Evolutionary conservation across 2,329 filamentous ascomycete species (phyloP), one percentile per base, ranked within the genome.

Genomic region (Fusarium sp.): DNA sequence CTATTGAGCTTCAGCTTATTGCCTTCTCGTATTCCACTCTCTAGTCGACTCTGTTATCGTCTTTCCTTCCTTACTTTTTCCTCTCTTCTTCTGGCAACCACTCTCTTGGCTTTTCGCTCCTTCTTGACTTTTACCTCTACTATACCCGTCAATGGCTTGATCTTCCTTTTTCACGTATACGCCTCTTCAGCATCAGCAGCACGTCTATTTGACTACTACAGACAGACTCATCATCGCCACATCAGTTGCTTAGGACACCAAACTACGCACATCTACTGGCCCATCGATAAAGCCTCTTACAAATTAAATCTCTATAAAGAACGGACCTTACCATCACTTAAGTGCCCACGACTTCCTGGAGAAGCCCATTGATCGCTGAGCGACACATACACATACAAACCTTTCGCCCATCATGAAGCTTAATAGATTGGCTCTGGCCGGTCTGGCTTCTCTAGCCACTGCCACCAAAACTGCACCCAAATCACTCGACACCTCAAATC

Each of bases 1-100:
- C 18, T 62, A 32, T 52, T 30, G 43, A 71, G 52, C 59, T 53
- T 71, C 60, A 69, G 68, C 68, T 71, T 58, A 69, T 71, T 71
- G 58, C 56, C n/a, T 56, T 53, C 68, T 71, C 68, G 68, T 70
- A 70, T 71, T 70, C 51, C 62, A 62, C 48, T 62, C 46, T 57
- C 18, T 48, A 27, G n/a, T 24, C 25, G 38, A 41, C 30, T 34
- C 30, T 46, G 47, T 53, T 34, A 59, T 66, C 61, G 48, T 48
- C 40, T 49, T 54, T 46, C 24, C 20, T 67, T 44, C 29, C 27
- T 25, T 38, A 51, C n/a, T 41, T 24, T 52, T 38, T 53, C 56
- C 56, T 56, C 44, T 44, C 40, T 40, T 65, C 45, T 22, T 43
- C n/a, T 22, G 7, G 51, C 49, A 45, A 29, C n/a, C 52, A 56